phyloP scores from a whole-genome alignment of 768 basidiomycete species.

The Suillus weaverae region DNA sequence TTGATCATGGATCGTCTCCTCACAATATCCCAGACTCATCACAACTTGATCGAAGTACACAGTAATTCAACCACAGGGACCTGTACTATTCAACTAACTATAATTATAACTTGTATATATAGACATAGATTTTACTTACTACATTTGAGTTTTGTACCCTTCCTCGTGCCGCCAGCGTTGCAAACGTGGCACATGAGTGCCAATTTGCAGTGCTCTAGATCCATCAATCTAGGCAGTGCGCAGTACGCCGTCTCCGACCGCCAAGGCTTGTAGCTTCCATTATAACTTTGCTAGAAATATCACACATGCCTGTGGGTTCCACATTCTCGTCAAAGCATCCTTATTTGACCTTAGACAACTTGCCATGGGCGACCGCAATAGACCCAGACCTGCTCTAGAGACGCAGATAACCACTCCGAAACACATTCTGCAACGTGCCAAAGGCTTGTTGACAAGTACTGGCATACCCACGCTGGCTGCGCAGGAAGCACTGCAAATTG shows the following conservation, averaged over 20 bases:
- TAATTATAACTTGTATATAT: background rate
- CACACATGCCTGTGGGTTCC: background rate
- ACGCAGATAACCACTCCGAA: constrained; percentile 11
- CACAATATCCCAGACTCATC: background rate
- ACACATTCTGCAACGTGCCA: constrained; percentile 39
- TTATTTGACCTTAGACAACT: background rate
- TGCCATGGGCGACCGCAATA: background rate
- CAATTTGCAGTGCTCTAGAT: background rate
- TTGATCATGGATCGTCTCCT: background rate
- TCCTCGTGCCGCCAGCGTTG: background rate
- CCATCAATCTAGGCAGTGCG: background rate
- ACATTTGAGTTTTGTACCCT: background rate
- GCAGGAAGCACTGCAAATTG: constrained; percentile 13
- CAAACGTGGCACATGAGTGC: background rate
- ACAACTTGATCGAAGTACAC: background rate
- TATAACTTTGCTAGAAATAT: background rate
- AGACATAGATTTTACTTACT: background rate
- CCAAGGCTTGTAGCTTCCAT: background rate
- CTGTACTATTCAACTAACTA: background rate
- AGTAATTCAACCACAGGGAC: background rate
- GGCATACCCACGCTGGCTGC: constrained; percentile 21
- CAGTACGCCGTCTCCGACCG: background rate
- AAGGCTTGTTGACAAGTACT: constrained; percentile 34
- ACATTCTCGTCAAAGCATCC: background rate
- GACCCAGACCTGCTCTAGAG: background rate